phyloP scores from a whole-genome alignment of 139 green algal species.

The Chlamydomonas incerta region DNA sequence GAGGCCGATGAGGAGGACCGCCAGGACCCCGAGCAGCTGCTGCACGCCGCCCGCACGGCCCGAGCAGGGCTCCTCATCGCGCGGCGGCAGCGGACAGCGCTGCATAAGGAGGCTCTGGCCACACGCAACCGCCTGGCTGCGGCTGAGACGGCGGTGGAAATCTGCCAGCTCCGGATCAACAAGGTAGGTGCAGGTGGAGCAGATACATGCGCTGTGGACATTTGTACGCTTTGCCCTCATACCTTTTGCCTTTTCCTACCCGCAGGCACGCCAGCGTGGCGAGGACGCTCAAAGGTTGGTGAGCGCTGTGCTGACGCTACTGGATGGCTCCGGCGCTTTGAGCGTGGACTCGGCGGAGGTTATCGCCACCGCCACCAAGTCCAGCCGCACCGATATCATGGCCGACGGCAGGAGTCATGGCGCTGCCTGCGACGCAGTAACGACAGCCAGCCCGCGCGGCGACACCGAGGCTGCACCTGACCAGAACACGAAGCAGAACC shows the following conservation, averaged over 20 bases:
- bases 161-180: conserved; percentile 25
- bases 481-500: background rate
- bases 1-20: background rate
- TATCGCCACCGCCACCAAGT: too few relatives aligned
- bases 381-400: too few relatives aligned
- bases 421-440: too few relatives aligned
- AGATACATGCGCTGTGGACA: too few relatives aligned
- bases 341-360: too few relatives aligned
- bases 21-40: background rate
- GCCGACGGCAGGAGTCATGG: too few relatives aligned
- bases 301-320: background rate
- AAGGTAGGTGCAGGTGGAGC: too few relatives aligned
- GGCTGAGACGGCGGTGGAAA: background rate
- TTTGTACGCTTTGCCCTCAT: too few relatives aligned
- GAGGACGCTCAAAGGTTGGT: conserved; percentile 22
- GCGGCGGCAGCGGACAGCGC: background rate
- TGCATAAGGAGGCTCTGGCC: background rate
- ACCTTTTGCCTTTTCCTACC: too few relatives aligned
- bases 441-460: too few relatives aligned
- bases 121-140: background rate
- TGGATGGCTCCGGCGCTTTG: background rate
- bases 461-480: too few relatives aligned
- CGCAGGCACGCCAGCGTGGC: conserved; percentile 14
- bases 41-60: background rate
- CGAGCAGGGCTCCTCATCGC: conserved; percentile 1